Conservation (phyloP, 2,329 filamentous ascomycete genomes). For the Alternaria sp. region DNA sequence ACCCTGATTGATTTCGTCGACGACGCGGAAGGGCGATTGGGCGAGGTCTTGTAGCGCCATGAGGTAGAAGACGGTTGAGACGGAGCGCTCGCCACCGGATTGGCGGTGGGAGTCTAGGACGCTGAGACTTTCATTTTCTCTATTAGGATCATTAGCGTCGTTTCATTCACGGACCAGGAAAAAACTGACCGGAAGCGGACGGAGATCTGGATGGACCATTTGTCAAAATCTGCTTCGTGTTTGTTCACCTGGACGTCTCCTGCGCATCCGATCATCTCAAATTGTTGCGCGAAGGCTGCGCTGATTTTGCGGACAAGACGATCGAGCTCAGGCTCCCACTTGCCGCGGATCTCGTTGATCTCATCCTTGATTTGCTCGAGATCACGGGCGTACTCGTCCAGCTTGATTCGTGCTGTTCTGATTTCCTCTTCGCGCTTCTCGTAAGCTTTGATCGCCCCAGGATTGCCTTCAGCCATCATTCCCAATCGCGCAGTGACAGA, state of each 20-base stretch:
- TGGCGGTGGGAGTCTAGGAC: constrained; percentile 91
- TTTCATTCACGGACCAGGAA: neutral
- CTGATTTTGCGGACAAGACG: constrained; percentile 81
- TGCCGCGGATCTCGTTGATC: constrained; percentile 72
- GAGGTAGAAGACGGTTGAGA: constrained; percentile 98
- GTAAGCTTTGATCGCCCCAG: constrained; percentile 78
- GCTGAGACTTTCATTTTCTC: constrained; percentile 79
- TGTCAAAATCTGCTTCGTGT: constrained; percentile 86
- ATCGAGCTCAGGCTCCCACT: constrained; percentile 88
- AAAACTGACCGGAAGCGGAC: constrained; percentile 85
- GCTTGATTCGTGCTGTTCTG: constrained; percentile 67
- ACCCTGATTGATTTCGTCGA: constrained; percentile 99
- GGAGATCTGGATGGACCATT: constrained; percentile 92
- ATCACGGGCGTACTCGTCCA: constrained; percentile 63
- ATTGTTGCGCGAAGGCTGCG: constrained; percentile 90
- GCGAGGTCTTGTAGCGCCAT: constrained; percentile 97
- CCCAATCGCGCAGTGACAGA: constrained; percentile 79
- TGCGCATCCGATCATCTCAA: constrained; percentile 91
- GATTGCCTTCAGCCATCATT: constrained; percentile 80
- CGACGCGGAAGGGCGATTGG: constrained; percentile 93
- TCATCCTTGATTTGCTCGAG: constrained; percentile 65
- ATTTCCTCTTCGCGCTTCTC: constrained; percentile 66
- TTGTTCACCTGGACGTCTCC: constrained; percentile 91
- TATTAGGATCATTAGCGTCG: constrained; percentile 20
- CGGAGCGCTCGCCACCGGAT: constrained; percentile 93